Percentiles rank a stretch among this genome's conserved stretches.
phyloP scores from a whole-genome alignment of 768 basidiomycete species.

The Jaapia argillacea region DNA sequence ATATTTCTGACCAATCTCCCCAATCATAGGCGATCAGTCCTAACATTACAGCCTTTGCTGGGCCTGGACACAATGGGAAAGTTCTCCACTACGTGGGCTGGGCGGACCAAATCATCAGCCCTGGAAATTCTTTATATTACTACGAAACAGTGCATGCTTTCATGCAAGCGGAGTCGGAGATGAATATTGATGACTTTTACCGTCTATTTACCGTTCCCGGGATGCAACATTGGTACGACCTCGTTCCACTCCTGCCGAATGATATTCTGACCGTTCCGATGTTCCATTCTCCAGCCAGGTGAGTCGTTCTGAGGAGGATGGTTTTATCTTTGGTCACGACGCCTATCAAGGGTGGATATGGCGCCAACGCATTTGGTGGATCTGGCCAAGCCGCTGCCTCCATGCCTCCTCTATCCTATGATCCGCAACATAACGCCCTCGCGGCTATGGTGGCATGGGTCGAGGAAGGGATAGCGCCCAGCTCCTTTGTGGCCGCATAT shows the following conservation, averaged over 20 bases:
- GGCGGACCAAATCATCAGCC: conserved; percentile 19
- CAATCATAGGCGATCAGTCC: conserved; percentile 12
- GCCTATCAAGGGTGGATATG: not conserved
- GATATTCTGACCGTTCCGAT: not conserved
- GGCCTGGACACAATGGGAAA: conserved; percentile 13
- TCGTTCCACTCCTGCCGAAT: not conserved
- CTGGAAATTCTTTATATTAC: conserved; percentile 16
- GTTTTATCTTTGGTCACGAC: too few species aligned
- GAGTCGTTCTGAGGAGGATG: too few species aligned
- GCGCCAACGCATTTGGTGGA: conserved; percentile 1
- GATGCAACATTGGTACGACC: conserved; percentile 11
- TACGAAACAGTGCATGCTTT: conserved; percentile 16
- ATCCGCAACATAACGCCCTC: conserved; percentile 1
- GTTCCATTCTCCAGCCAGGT: too few species aligned
- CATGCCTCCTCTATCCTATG: not conserved
- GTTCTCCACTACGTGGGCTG: conserved; percentile 14
- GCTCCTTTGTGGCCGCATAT: not conserved
- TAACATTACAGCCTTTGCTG: conserved; percentile 14
- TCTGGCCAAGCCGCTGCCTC: not conserved
- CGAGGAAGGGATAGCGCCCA: conserved; percentile 4
- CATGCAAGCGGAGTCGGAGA: conserved; percentile 10
- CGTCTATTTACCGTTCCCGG: conserved; percentile 15
- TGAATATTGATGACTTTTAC: conserved; percentile 16
- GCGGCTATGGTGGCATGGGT: conserved; percentile 4
- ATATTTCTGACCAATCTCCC: not conserved